Evolutionary conservation across 208 protist genomes (phyloP).

Genomic region (Trypanosoma avium): DNA sequence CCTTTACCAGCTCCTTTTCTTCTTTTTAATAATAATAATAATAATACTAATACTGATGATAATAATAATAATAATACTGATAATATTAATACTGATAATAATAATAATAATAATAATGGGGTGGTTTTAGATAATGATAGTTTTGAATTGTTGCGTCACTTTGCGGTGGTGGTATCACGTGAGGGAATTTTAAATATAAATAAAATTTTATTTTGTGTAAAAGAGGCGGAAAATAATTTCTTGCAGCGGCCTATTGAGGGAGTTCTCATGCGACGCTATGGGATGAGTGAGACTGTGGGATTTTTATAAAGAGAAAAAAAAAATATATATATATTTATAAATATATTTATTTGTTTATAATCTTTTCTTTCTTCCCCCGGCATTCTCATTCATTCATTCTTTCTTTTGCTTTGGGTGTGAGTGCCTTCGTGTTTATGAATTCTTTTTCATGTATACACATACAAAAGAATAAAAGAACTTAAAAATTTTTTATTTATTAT

Average conservation of each 20-base stretch:
- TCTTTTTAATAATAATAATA: constrained; percentile 30
- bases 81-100: not conserved
- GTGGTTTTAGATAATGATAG: not conserved
- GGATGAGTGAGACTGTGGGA: not conserved
- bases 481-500: no score
- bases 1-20: constrained; percentile 41
- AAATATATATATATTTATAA: no score
- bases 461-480: no score
- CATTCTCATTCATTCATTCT: not conserved
- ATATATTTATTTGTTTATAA: constrained; percentile 8
- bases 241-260: not conserved
- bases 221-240: constrained; percentile 4
- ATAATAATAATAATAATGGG: not conserved
- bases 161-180: not conserved
- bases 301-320: no score
- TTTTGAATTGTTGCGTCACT: constrained; percentile 1
- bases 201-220: not conserved
- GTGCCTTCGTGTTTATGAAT: no score
- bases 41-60: not conserved
- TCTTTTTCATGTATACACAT: no score
- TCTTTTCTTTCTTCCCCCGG: not conserved
- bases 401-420: not conserved
- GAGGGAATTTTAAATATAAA: not conserved
- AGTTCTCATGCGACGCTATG: constrained; percentile 21
- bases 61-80: not conserved